Evolutionary conservation across 306 rosid genomes (phyloP), one percentile per base, ranked within the genome.

Genomic region (Quercus parvula): DNA sequence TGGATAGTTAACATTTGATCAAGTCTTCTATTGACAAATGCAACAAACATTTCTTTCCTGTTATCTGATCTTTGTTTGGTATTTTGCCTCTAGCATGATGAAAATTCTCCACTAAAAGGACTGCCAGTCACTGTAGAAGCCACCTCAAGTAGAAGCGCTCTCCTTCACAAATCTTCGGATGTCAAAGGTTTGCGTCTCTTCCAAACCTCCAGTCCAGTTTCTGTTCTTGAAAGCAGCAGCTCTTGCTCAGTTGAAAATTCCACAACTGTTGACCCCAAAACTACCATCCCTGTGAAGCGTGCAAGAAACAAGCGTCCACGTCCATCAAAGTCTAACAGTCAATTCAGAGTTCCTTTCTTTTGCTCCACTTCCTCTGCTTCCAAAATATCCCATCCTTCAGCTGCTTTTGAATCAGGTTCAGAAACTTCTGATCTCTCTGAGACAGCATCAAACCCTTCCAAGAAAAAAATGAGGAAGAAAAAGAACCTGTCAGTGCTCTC

Each of bases 211-310:
- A 92, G 95, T 62, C 95, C 95, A 35, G 91, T 87, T 61, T 92
- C 97, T 20, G 92, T 87, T 54, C 90, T 88, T 49, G 97, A 93
- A 79, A 90, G 88, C 86, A 87, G 86, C 54, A 84, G 88, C 70
- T 86, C 94, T 77, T 87, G 88, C 77, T 86, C 90, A 6, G 88
- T 77, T 41, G 91, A 90, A 80, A 85, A 85, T 80, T 58, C 87
- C 63, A 81, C 67, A 77, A 15, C 70, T 70, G 49, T 79, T 54
- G 89, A 85, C 19, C 78, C 73, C 59, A 86, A 79, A 28, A 81
- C 81, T 31, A 76, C 58, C 71, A 52, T 86, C 49, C 88, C 87
- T 1, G 77, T 49, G 30, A 89, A 90, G 83, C 94, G 92, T 11
- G 82, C 92, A 52, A 89, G 94, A 73, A 88, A 91, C 79, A 93